Conservation (phyloP, 1,284 basidiomycete species). For the Mycosarcoma maydis region DNA sequence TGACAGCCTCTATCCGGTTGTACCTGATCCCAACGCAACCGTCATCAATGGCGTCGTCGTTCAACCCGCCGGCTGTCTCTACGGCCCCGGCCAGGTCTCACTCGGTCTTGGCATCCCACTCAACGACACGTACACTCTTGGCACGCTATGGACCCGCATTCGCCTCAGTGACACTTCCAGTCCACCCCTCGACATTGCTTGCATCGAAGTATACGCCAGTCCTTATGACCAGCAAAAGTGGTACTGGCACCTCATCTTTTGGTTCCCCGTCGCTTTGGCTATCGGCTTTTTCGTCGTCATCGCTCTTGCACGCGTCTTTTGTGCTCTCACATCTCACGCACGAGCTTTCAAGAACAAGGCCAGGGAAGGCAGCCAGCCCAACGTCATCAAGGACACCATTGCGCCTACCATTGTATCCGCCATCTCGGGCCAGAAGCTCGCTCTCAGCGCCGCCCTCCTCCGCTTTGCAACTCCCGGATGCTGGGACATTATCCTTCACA, state of each 20-base stretch:
- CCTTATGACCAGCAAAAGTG: conserved; percentile 77
- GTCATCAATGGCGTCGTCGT: conserved; percentile 36
- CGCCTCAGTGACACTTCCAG: conserved; percentile 83
- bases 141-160: conserved; percentile 83
- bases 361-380: conserved; percentile 56
- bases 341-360: conserved; percentile 56
- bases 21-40: conserved; percentile 45
- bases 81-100: conserved; percentile 76
- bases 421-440: conserved; percentile 87
- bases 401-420: conserved; percentile 74
- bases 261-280: conserved; percentile 80
- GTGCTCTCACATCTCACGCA: conserved; percentile 42
- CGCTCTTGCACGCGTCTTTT: conserved; percentile 75
- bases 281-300: conserved; percentile 83
- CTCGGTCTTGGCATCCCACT: conserved; percentile 81
- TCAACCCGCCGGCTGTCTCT: conserved; percentile 48
- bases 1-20: conserved; percentile 53
- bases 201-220: conserved; percentile 81
- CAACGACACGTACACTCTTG: conserved; percentile 76
- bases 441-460: conserved; percentile 83
- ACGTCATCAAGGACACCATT: conserved; percentile 53
- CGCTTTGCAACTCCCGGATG: conserved; percentile 92
- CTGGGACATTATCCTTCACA: conserved; percentile 89
- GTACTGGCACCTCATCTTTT: conserved; percentile 80
- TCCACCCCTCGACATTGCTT: conserved; percentile 77